Base-by-base conservation (phyloP, 164 flowering plant genomes). In the Hamamelis virginiana region DNA sequence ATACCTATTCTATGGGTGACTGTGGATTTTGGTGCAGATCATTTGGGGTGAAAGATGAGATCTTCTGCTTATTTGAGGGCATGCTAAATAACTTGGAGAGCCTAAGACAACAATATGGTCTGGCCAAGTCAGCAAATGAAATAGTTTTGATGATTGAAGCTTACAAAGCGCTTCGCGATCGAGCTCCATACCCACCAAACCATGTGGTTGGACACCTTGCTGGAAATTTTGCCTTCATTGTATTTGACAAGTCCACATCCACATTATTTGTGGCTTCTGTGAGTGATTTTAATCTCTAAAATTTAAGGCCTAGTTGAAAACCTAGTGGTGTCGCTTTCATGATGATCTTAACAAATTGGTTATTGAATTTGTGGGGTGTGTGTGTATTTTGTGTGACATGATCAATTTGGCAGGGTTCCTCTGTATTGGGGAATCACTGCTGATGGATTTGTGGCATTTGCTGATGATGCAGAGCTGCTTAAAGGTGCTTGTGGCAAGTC, bases 361-460 rank as follows among this genome's bases (percentile, higher is more conserved):
- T n/a, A n/a, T n/a, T n/a, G n/a, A n/a, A n/a, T n/a, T n/a, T n/a
- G n/a, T n/a, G n/a, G n/a, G n/a, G n/a, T n/a, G n/a, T n/a, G n/a
- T n/a, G n/a, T n/a, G 59, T n/a, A n/a, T n/a, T 52, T 72, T 38
- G 23, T 59, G 19, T 19, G 27, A 43, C 79, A 92, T 94, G 97
- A 92, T 69, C 90, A 86, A 81, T 64, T 61, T 68, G 97, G 91
- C 0, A 93, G 87, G 76, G 92, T 89, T 72, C 91, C 97, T 65
- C 66, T 93, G 33, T 93, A 76, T 59, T 93, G 97, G 98, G 98
- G 98, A 74, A 88, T 89, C 73, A 91, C 98, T 41, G 92, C 93
- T 51, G 97, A 93, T 76, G 94, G 97, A 3, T 83, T 59, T 27
- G 87, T 93, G 0, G 97, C 95, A 5, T 91, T 91, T 73, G 89